These are phyloP conservation scores for Pachyrhizus erosus DNA, from an alignment of 306 rosid species.

Conservation along the genomic window DNA sequence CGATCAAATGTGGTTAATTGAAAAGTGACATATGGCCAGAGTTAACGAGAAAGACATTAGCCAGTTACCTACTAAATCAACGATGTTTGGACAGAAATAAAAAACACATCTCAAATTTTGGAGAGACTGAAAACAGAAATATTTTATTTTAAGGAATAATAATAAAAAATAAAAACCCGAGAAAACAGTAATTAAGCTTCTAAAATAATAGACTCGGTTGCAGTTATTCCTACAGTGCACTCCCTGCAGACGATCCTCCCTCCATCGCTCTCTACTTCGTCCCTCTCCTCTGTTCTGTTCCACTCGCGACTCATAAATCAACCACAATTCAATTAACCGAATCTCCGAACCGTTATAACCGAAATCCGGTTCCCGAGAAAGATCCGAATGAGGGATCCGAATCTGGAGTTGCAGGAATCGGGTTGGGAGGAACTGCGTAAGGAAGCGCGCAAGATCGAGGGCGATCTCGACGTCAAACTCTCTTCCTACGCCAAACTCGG, in stretches of 20 bases:
- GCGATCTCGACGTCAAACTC: constrained; percentile 97
- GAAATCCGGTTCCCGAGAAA: constrained; percentile 37
- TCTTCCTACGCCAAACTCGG: constrained; percentile 94
- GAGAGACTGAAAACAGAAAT: too few species aligned
- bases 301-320: background rate
- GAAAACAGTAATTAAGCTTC: too few species aligned
- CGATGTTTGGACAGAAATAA: too few species aligned
- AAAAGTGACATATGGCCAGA: too few species aligned
- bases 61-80: too few species aligned
- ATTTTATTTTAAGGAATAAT: too few species aligned
- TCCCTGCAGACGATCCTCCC: constrained; percentile 17
- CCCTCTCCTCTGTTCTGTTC: background rate
- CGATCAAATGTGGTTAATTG: too few species aligned
- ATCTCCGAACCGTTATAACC: constrained; percentile 48
- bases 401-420: constrained; percentile 94
- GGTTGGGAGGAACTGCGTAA: constrained; percentile 98
- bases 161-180: too few species aligned
- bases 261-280: background rate
- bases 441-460: constrained; percentile 97
- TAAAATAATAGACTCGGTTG: background rate
- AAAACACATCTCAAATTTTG: too few species aligned
- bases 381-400: constrained; percentile 73
- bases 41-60: too few species aligned
- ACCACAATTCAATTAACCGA: background rate
- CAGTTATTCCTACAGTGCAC: constrained; percentile 4